Evolutionary conservation across 176 grass and related monocot species (phyloP), one percentile per base, ranked within the genome.

Genomic region (Ampelocalamus luodianensis): DNA sequence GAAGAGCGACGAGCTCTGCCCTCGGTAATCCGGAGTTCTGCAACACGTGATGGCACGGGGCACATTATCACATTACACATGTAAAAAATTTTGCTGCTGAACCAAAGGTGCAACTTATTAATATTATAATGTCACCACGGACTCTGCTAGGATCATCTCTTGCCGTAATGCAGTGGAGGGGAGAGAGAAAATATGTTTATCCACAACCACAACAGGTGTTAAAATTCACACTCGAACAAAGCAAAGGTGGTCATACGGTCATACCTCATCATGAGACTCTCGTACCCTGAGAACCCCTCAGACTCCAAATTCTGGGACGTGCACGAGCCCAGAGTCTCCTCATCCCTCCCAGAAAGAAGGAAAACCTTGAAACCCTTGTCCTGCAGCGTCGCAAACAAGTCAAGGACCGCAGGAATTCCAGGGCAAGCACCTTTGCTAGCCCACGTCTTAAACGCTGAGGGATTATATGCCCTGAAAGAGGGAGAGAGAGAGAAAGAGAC

Each of bases 241-340:
- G 15, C 17, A 17, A 11, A 11, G 5, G 1, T 9, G 48, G 0
- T 11, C 29, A 0, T 72, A 93, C 96, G n/a, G n/a, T 11, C 29
- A 0, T 72, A 93, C 96, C 96, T 98, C 91, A 98, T 90, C 18
- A 98, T 84, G 82, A 98, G 85, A 77, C 91, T 74, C 75, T 98
- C 89, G 26, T 98, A 85, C 0, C 96, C 96, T 13, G 68, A 69
- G 86, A 93, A 98, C 2, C 96, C 96, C 66, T 94, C 85, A 0
- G 78, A 61, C 15, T 89, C 43, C 58, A 98, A 14, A 51, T 98
- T 98, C 24, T 65, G 42, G 9, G 83, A 77, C 50, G 96, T 98
- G 56, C 79, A 77, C 9, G 76, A 61, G 46, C 80, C 74, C 29
- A 98, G 83, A 1, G 77, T 76, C 74, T 86, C 85, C 49, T 93